These are phyloP conservation scores for Serpula lacrymans DNA, from an alignment of 768 basidiomycete species.

Conservation along the genomic window DNA sequence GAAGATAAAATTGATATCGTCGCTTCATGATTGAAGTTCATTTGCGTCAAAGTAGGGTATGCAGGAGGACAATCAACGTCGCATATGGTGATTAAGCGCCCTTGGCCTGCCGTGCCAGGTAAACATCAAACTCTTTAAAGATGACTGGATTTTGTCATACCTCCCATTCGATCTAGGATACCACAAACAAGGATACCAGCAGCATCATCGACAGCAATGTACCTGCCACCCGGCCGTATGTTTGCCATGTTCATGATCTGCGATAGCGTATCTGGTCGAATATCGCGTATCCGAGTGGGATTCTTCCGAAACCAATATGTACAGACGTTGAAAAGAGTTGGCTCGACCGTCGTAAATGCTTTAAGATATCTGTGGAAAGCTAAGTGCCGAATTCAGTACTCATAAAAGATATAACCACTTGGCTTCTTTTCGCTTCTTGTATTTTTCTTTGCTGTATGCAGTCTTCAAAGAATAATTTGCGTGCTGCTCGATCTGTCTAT, in stretches of 20 bases:
- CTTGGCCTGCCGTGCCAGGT: slow-evolving; percentile 53
- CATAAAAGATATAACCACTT: slow-evolving; percentile 55
- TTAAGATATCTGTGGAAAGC: slow-evolving; percentile 69
- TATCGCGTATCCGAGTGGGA: slow-evolving; percentile 73
- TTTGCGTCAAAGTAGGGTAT: slow-evolving; percentile 74
- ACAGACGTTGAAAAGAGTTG: slow-evolving; percentile 83
- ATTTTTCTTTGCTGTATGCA: slow-evolving; percentile 98
- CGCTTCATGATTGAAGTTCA: slow-evolving; percentile 75
- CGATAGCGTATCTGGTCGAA: slow-evolving; percentile 84
- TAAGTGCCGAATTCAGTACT: not conserved
- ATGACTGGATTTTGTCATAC: slow-evolving; percentile 34
- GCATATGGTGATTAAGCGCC: slow-evolving; percentile 78
- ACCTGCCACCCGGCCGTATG: slow-evolving; percentile 81
- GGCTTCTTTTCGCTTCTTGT: slow-evolving; percentile 92
- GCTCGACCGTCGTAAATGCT: slow-evolving; percentile 81
- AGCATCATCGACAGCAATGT: slow-evolving; percentile 88
- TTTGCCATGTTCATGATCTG: slow-evolving; percentile 85
- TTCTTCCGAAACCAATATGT: slow-evolving; percentile 89
- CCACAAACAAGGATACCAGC: slow-evolving; percentile 85
- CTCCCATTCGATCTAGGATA: slow-evolving; percentile 83
- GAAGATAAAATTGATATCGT: slow-evolving; percentile 55
- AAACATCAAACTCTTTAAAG: not conserved
- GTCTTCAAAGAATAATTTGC: slow-evolving; percentile 92
- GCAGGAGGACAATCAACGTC: slow-evolving; percentile 92
- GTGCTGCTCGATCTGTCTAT: slow-evolving; percentile 90